Evolutionary conservation across 345 rosid species (phyloP), one percentile per base, ranked within the genome.

Genomic region (Rhodomyrtus tomentosa): DNA sequence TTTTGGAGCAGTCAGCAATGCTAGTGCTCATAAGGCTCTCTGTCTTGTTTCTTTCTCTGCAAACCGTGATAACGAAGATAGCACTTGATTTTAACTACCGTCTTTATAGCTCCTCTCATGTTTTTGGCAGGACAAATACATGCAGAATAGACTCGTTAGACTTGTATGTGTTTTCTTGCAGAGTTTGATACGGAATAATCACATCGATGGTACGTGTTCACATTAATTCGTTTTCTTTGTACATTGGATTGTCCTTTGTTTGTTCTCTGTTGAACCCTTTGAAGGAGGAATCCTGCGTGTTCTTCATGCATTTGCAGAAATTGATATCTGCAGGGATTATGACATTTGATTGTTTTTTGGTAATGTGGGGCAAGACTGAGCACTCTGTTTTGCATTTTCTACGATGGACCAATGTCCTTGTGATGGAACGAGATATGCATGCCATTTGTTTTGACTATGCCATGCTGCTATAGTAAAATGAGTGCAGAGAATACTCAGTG

Each of bases 111-210:
- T 14, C 76, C 48, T 52, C 32, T 88, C 56, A 62, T 83, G 74
- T 87, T 89, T 92, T 92, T 84, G 81, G 62, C 96, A 98, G 98
- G 99, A 98, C 86, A 98, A 94, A 88, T 96, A 96, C 92, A 95
- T 98, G 99, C 99, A 98, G 93, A 98, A 94, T 91, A 93, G 99
- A 90, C 99, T 98, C 59, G 99, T 96, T 50, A 92, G 99, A 84
- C 99, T 98, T 85, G 99, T 98, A 54, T 98, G 99, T 84, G 99
- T 95, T 83, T 98, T 98, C 96, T 90, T 98, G 82, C 99, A 98
- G 90, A 92, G 98, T 88, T 89, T 96, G 87, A 98, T 98, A 85
- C 94, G 98, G 32, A 98, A 98, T 85, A 94, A 93, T 85, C 94
- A 91, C 83, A 95, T 98, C 80, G 96, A 98, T 85, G 99, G 98